Evolutionary conservation across 2,329 filamentous ascomycete species (phyloP), one percentile per base, ranked within the genome.

Genomic region (Xylariaceae sp.): DNA sequence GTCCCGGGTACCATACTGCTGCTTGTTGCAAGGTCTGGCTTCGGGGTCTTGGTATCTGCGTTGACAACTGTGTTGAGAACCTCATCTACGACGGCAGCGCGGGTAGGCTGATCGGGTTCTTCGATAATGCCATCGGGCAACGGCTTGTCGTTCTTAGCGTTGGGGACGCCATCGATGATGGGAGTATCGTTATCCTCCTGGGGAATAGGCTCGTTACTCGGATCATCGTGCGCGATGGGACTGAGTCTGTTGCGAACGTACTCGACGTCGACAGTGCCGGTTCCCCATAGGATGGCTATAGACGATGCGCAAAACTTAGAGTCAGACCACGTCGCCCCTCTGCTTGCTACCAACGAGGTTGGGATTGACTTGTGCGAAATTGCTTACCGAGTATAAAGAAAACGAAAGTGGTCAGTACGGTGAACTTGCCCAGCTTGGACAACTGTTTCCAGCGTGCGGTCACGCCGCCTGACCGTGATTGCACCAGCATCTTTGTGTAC

Each of bases 161-260:
- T 56, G 3, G 53, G 53, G 5, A 56, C 48, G 3, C 53, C 53
- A 22, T 56, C 53, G 45, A 54, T 56, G 19, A 56, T 54, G 27
- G 53, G 53, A 19, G 48, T 49, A 1, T 49, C 44, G 15, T 33
- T 40, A 11, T 51, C 40, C 2, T 51, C 18, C 2, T 51, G 14
- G 11, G 48, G 51, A 14, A 56, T 52, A 14, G 54, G 52, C 35
- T 56, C 52, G 11, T 46, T 36, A 11, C 42, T 27, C 7, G 31
- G 43, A 12, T 47, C 49, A 10, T 44, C 45, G 17, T 40, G 12
- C 11, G 39, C 11, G 41, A 7, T 35, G 4, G 22, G 22, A 44
- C 40, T 49, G 27, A 53, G 49, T 18, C 47, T 47, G 11, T 47
- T 51, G 31, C 52, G 55, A 38, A 57, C 52, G 27, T 52, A 55